Percentiles rank a stretch among this genome's conserved stretches.
phyloP scores from a whole-genome alignment of 1,139 yeast species.

The Chernovozyma sophiae-reginae region DNA sequence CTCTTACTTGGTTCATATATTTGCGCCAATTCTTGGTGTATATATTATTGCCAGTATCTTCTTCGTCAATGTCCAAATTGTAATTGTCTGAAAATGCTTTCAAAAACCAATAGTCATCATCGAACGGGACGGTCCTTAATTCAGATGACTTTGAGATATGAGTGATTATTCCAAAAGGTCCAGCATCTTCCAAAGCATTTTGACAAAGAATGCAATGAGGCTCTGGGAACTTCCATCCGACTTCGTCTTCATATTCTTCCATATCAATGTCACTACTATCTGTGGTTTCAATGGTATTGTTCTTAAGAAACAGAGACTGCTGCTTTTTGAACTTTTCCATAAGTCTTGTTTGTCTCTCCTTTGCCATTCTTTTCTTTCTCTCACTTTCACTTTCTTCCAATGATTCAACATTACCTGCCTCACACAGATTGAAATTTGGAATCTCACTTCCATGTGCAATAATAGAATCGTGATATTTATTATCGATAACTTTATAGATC shows the following conservation, averaged over 20 bases:
- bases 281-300: constrained; percentile 29
- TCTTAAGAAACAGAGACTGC: constrained; percentile 65
- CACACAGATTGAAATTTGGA: constrained; percentile 17
- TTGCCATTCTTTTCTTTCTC: constrained; percentile 64
- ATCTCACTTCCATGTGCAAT: constrained; percentile 18
- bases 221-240: constrained; percentile 70
- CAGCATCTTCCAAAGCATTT: constrained; percentile 66
- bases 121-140: constrained; percentile 61
- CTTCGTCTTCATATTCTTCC: constrained; percentile 26
- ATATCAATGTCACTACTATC: constrained; percentile 35
- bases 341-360: constrained; percentile 66
- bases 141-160: constrained; percentile 58
- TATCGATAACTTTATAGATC: constrained; percentile 40
- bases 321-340: constrained; percentile 77
- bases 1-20: constrained; percentile 33
- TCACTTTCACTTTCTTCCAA: constrained; percentile 45
- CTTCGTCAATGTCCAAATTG: constrained; percentile 44
- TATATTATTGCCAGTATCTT: constrained; percentile 17
- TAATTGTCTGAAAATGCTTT: constrained; percentile 56
- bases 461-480: constrained; percentile 21
- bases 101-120: constrained; percentile 60
- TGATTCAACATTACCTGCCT: constrained; percentile 16
- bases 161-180: constrained; percentile 72
- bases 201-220: constrained; percentile 87
- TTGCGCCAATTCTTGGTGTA: constrained; percentile 30